These are phyloP conservation scores for Fusarium sp. DNA, from an alignment of 2,329 filamentous ascomycete genomes.

Conservation along the genomic window DNA sequence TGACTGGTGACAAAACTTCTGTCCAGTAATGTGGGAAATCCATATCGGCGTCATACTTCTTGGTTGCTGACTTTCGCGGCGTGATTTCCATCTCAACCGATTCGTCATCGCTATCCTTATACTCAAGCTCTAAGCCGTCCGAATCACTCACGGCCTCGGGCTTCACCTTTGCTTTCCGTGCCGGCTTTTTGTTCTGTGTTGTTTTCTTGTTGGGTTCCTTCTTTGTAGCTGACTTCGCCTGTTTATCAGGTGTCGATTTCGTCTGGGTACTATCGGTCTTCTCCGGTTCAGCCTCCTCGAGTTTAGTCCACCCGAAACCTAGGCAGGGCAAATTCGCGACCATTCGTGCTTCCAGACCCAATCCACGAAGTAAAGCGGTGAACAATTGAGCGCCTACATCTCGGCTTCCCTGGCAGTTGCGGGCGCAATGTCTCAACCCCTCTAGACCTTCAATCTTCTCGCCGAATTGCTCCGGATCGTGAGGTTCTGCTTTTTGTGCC, in stretches of 20 bases:
- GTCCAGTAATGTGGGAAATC: conserved; percentile 93
- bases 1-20: conserved; percentile 85
- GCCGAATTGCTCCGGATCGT: conserved; percentile 75
- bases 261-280: conserved; percentile 48
- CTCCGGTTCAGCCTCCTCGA: conserved; percentile 76
- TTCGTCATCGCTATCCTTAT: conserved; percentile 66
- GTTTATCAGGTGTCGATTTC: conserved; percentile 7
- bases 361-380: conserved; percentile 81
- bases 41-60: conserved; percentile 78
- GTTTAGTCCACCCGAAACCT: conserved; percentile 91
- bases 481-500: conserved; percentile 71
- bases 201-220: conserved; percentile 16
- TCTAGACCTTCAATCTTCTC: conserved; percentile 76
- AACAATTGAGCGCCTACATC: conserved; percentile 92
- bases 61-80: conserved; percentile 54
- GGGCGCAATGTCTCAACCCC: conserved; percentile 76
- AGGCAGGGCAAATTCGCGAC: conserved; percentile 86
- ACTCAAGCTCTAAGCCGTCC: conserved; percentile 57
- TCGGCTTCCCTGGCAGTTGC: conserved; percentile 79
- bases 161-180: conserved; percentile 23
- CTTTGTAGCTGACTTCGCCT: conserved; percentile 6
- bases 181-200: conserved; percentile 29
- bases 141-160: conserved; percentile 52
- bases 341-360: conserved; percentile 85
- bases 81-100: conserved; percentile 65